Base-by-base conservation (phyloP, 192 early-diverging fungal genomes). In the Phlyctochytrium arcticum region DNA sequence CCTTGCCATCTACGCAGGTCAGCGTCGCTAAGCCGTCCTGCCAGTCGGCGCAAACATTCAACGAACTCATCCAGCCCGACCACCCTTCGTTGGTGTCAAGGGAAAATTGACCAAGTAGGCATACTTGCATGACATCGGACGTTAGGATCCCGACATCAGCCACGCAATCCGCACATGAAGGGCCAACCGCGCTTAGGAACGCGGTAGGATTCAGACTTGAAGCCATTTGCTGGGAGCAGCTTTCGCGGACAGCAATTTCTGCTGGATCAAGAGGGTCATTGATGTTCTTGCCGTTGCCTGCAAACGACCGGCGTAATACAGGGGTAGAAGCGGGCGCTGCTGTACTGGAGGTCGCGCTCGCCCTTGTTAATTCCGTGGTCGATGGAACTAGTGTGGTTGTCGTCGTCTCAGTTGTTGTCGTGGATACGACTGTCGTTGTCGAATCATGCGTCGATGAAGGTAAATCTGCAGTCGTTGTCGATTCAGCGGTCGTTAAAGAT, bases 91-190 rank as follows among this genome's bases (percentile, higher is more conserved):
- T 29, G 30, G 23, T 63, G 61, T 49, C 61, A 27, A 24, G 30
- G 17, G n/a, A 12, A n/a, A 53, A 53, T 12, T 17, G 47, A 12
- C 61, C 61, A 27, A 63, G n/a, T 8, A 63, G 48, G 29, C 61
- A 63, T 29, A 63, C 48, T 31, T 63, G 33, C 26, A 49, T 26
- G 33, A 63, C 49, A 8, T 26, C 34, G 3, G 61, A 19, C 4
- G 61, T n/a, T 12, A 63, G 30, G 21, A 53, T 34, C 4, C 61
- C 61, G 7, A 63, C 33, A 34, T 63, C 61, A 3, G 47, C 5
- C 15, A 63, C n/a, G 29, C 61, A 63, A 9, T 33, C 21, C 6
- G 17, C 36, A 33, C 59, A 60, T 5, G 49, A 26, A n/a, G n/a
- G n/a, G n/a, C n/a, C n/a, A n/a, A n/a, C n/a, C 15, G 3, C 5